Base-by-base conservation (phyloP, 495 filamentous ascomycete species). In the Neurospora terricola region DNA sequence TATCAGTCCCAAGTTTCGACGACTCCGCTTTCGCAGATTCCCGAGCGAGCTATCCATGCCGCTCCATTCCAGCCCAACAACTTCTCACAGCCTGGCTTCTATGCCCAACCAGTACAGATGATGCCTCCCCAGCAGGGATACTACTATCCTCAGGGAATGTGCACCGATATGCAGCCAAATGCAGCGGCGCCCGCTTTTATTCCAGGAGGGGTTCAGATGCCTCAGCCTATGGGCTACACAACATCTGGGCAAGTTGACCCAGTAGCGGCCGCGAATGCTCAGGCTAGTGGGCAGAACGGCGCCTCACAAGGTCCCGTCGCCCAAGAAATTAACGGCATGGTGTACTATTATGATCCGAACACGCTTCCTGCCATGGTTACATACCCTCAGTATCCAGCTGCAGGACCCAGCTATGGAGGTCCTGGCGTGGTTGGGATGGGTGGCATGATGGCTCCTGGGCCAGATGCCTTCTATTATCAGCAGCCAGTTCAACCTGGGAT, bases 1-100 rank as follows among this genome's bases (percentile, higher is more conserved):
- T 92, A 90, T 77, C 87, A 92, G 30, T 90, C 90, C 71, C 93
- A 96, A 75, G 80, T 89, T 37, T 91, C 94, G 27, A 87, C 90
- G n/a, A 98, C 96, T 14, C 95, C 96, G 1, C 87, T 97, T 38
- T 96, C 94, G 2, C 94, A 97, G 72, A 96, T 99, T 71, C 96
- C 96, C 9, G 96, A 98, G 80, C 92, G 93, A 71, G 93, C 94
- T 16, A 93, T 98, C 48, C 94, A 98, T 76, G 96, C 96, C 30
- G 91, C 91, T 69, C 90, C 95, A 9, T 98, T 97, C 84, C 95
- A 97, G 75, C 94, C 93, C 18, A 91, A 90, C 66, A 83, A 84
- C 39, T 92, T 88, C 73, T 82, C 86, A 12, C 88, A 89, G 75
- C 84, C 87, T n/a, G 88, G 82, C 14, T 94, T 88, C 79, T 95